Evolutionary conservation across 305 asterid genomes (phyloP).

Genomic region (Rubia tinctorum): DNA sequence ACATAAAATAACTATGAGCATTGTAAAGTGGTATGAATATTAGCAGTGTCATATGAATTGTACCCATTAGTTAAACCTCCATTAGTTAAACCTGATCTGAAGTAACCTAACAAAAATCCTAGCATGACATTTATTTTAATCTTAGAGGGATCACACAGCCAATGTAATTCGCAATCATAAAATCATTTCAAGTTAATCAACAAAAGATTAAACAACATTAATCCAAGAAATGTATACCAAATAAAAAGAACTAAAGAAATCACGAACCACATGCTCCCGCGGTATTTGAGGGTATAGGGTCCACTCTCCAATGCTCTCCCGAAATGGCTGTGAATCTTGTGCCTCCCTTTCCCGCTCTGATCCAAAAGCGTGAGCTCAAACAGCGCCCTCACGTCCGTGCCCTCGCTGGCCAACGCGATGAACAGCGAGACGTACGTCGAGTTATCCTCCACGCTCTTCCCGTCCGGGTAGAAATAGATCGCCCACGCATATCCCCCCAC

Average conservation of each 20-base stretch:
- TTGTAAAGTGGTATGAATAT: not conserved
- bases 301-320: conserved; percentile 98
- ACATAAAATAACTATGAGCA: not conserved
- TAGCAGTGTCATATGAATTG: not conserved
- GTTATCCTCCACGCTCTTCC: conserved; percentile 89
- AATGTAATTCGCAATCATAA: too few relatives aligned
- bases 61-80: not conserved
- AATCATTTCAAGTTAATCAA: not conserved
- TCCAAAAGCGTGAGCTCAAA: conserved; percentile 87
- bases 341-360: conserved; percentile 95
- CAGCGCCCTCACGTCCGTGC: conserved; percentile 86
- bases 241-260: not conserved
- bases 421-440: conserved; percentile 85
- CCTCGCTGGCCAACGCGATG: conserved; percentile 90
- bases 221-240: not conserved
- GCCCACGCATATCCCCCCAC: conserved; percentile 98
- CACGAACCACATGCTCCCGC: conserved; percentile 98
- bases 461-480: conserved; percentile 91
- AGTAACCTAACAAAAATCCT: too few relatives aligned
- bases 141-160: not conserved
- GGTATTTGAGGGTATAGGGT: conserved; percentile 82
- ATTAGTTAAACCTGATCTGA: not conserved
- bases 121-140: too few relatives aligned
- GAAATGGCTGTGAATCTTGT: conserved; percentile 95
- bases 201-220: not conserved